Base-by-base conservation (phyloP, 2,329 filamentous ascomycete genomes). In the Botrytis porri region DNA sequence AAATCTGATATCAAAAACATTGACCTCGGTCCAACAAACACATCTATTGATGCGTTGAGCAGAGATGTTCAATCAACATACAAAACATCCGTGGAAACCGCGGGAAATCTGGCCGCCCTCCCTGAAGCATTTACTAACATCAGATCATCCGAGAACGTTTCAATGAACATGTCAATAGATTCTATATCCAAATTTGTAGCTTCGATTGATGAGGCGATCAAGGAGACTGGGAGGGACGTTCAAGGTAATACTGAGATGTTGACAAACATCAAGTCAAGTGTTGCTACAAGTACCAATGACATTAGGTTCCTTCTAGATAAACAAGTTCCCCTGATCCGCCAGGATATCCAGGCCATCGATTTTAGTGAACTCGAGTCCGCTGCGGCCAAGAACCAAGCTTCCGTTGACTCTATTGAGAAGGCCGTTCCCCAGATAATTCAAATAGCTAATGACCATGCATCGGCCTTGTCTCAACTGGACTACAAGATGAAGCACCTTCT, bases 291-390 rank as follows among this genome's bases (percentile, higher is more conserved):
- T 72, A 69, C 70, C 70, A 59, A 72, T 69, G 70, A 72, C 63
- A 72, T 75, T 51, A 66, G 66, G 32, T 70, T 51, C 35, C 70
- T 75, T 69, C 20, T 75, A 51, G 62, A 74, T 69, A 71, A 74
- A 51, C 70, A 69, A 63, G 63, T 75, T 32, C 73, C 74, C 32
- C 37, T 60, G 43, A 72, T 75, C 25, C 73, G 73, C 57, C 39
- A 74, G 63, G 74, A 75, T 32, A 74, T 75, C 41, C 48, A 70
- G 29, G 62, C 73, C 41, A 69, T 75, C 60, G 74, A 75, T 65
- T 41, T 70, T 29, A 69, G 65, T 39, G 61, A 54, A 60, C 60
- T 74, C 43, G 60, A 73, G 43, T 51, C 54, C 32, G 69, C 62
- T 29, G 66, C 64, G 22, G 20, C 59, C 54, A 73, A 71, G 32